phyloP scores from a whole-genome alignment of 208 protist species.

The Eutreptiella sp. region DNA sequence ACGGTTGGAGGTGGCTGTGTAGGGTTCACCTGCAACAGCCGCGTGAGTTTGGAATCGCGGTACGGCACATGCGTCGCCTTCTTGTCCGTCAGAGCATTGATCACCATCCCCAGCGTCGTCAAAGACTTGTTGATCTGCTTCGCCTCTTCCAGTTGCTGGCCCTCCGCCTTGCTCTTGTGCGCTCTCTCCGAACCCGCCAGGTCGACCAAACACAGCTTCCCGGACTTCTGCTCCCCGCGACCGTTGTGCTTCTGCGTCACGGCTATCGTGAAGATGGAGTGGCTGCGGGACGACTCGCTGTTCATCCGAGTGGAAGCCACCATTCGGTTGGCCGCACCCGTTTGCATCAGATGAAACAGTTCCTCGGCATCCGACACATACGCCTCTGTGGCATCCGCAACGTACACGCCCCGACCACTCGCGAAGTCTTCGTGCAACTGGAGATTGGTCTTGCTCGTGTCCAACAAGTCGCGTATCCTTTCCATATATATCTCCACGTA shows the following conservation, averaged over 20 bases:
- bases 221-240: neutral
- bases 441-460: conserved; percentile 37
- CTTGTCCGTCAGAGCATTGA: conserved; percentile 19
- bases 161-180: neutral
- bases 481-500: conserved; percentile 98
- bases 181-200: neutral
- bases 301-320: conserved; percentile 43
- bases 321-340: conserved; percentile 49
- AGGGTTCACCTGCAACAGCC: too few species aligned
- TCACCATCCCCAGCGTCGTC: neutral
- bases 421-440: conserved; percentile 61
- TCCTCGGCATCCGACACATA: conserved; percentile 69
- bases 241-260: neutral
- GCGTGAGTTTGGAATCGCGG: conserved; percentile 21
- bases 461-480: conserved; percentile 84
- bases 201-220: neutral
- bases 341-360: conserved; percentile 64
- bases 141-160: conserved; percentile 29
- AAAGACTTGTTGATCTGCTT: conserved; percentile 35
- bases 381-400: conserved; percentile 75
- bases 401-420: conserved; percentile 56
- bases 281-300: neutral
- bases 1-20: conserved; percentile 15
- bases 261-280: conserved; percentile 21
- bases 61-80: conserved; percentile 11